A percentile compares a stretch with the other conserved stretches of the same genome.
Conservation (phyloP, 1,284 basidiomycete genomes). For the Rhodotorula sp. region DNA sequence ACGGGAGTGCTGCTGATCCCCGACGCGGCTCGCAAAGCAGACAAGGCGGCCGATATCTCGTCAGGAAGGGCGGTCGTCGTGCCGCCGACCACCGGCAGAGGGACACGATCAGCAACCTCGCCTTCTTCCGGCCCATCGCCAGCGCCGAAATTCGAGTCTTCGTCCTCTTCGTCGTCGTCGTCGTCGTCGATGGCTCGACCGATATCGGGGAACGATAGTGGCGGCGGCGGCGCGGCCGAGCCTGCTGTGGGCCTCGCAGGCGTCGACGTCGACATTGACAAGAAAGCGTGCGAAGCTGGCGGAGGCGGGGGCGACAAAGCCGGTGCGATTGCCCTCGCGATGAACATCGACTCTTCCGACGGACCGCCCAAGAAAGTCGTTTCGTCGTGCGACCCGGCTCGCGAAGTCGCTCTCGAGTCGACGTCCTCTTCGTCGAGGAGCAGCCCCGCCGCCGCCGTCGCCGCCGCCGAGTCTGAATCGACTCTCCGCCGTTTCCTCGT, state of each 20-base stretch:
- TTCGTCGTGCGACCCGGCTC: neutral
- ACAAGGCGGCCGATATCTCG: neutral
- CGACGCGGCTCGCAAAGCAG: neutral
- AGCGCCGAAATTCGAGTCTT: neutral
- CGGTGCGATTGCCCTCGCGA: neutral
- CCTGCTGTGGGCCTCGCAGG: neutral
- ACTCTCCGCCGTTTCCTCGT: neutral
- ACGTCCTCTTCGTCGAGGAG: too few species aligned
- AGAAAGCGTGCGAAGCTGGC: neutral
- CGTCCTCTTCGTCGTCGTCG: neutral
- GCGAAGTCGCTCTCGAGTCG: neutral
- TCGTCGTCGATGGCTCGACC: neutral
- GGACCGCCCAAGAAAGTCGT: neutral
- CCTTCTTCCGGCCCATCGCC: conserved; percentile 22
- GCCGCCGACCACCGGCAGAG: neutral
- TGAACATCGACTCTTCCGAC: neutral
- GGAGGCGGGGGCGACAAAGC: neutral
- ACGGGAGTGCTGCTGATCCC: neutral
- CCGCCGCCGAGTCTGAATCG: neutral
- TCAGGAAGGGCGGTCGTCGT: neutral
- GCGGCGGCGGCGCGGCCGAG: neutral
- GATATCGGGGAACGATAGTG: neutral
- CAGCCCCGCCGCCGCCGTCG: neutral
- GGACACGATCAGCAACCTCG: conserved; percentile 4
- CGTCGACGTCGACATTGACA: neutral